phyloP scores from a whole-genome alignment of 2,329 filamentous ascomycete species.

The Nannizziopsis barbatae region DNA sequence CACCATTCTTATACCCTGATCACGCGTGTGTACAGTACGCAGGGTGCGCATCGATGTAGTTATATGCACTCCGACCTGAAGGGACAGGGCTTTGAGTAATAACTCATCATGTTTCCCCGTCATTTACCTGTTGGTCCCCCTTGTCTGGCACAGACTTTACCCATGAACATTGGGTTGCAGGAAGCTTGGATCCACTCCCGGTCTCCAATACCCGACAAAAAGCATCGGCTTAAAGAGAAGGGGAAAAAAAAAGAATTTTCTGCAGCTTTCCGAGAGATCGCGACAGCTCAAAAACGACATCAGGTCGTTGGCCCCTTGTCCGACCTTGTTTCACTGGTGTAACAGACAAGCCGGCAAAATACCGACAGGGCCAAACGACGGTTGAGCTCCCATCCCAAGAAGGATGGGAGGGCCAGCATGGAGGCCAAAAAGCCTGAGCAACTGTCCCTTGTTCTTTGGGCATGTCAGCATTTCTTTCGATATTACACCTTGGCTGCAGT shows the following conservation, averaged over 20 bases:
- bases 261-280: not conserved
- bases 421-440: not conserved
- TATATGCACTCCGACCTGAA: too few relatives aligned
- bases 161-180: not conserved
- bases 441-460: not conserved
- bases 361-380: not conserved
- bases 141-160: not conserved
- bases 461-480: too few relatives aligned
- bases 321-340: conserved; percentile 7
- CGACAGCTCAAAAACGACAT: not conserved
- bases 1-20: not conserved
- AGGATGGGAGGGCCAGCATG: not conserved
- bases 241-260: not conserved
- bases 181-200: not conserved
- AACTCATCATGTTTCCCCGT: too few relatives aligned
- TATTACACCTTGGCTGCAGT: too few relatives aligned
- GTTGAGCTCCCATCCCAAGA: not conserved
- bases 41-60: not conserved
- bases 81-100: too few relatives aligned
- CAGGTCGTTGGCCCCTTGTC: not conserved
- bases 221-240: not conserved
- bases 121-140: too few relatives aligned
- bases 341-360: conserved; percentile 1
- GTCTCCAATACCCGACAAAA: conserved; percentile 7
- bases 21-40: not conserved